These are phyloP conservation scores for Pyrenula aspistea DNA, from an alignment of 495 filamentous ascomycete genomes.

Conservation along the genomic window DNA sequence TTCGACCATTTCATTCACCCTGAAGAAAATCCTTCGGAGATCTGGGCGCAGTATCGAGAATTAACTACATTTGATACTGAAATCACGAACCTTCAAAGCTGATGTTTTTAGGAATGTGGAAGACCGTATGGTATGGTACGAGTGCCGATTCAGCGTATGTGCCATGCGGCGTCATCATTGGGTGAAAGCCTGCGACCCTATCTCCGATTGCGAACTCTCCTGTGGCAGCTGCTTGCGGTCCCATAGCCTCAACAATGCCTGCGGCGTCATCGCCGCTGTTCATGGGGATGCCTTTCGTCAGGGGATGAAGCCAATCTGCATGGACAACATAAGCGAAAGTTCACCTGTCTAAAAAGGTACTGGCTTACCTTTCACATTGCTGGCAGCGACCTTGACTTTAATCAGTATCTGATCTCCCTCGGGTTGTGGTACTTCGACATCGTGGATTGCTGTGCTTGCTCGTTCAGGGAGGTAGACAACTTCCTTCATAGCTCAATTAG, in stretches of 20 bases:
- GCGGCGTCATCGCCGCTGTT: slow-evolving; percentile 67
- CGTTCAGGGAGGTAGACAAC: background rate
- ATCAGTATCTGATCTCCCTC: slow-evolving; percentile 54
- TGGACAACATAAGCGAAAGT: too few species aligned
- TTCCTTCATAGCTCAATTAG: background rate
- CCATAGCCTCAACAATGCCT: slow-evolving; percentile 51
- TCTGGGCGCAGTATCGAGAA: too few species aligned
- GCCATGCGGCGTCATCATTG: slow-evolving; percentile 42
- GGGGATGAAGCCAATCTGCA: slow-evolving; percentile 12
- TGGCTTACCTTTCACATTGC: slow-evolving; percentile 78
- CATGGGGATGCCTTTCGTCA: slow-evolving; percentile 1
- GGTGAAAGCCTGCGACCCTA: slow-evolving; percentile 59
- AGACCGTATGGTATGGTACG: slow-evolving; percentile 51
- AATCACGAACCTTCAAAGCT: slow-evolving; percentile 39
- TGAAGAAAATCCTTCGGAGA: too few species aligned
- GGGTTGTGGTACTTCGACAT: slow-evolving; percentile 49
- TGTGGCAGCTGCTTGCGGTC: slow-evolving; percentile 32
- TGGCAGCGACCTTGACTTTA: slow-evolving; percentile 53
- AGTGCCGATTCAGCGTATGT: slow-evolving; percentile 63
- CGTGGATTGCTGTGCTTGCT: slow-evolving; percentile 31
- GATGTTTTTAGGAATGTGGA: slow-evolving; percentile 51
- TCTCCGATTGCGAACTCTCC: slow-evolving; percentile 52
- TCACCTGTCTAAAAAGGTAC: background rate
- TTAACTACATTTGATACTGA: too few species aligned
- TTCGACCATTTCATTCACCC: too few species aligned